These are phyloP conservation scores for Trametopsis cervina DNA, from an alignment of 768 basidiomycete species.

Conservation along the genomic window DNA sequence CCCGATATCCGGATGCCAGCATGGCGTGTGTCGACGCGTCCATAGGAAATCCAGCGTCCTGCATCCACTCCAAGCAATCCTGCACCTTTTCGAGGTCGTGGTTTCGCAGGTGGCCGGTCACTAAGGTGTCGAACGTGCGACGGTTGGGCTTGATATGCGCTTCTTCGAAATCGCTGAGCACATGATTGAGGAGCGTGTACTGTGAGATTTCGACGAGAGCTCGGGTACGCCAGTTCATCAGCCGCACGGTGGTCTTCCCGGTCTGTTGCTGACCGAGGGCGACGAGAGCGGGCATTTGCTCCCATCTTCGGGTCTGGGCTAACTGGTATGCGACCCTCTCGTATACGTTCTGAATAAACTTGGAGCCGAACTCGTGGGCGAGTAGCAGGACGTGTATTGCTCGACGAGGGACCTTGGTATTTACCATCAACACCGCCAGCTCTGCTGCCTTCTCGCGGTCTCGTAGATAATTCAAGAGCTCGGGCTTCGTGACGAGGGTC, in stretches of 20 bases:
- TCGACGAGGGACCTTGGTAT: slow-evolving; percentile 29
- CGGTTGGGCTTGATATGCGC: slow-evolving; percentile 42
- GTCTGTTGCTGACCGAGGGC: slow-evolving; percentile 42
- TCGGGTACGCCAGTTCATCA: slow-evolving; percentile 67
- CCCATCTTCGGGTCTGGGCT: slow-evolving; percentile 43
- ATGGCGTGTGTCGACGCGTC: slow-evolving; percentile 54
- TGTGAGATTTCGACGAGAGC: slow-evolving; percentile 50
- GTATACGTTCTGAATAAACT: slow-evolving; percentile 48
- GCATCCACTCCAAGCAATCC: slow-evolving; percentile 49
- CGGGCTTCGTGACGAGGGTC: neutral
- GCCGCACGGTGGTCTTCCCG: slow-evolving; percentile 41
- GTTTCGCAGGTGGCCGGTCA: slow-evolving; percentile 65
- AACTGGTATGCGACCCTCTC: slow-evolving; percentile 47
- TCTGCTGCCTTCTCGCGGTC: slow-evolving; percentile 16
- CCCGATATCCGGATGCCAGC: slow-evolving; percentile 51
- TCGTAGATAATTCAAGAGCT: slow-evolving; percentile 7
- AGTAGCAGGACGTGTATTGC: slow-evolving; percentile 41
- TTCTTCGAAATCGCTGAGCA: slow-evolving; percentile 44
- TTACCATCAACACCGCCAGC: slow-evolving; percentile 29
- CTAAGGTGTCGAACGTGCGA: slow-evolving; percentile 62
- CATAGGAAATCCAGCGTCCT: slow-evolving; percentile 42
- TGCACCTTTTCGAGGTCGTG: slow-evolving; percentile 52
- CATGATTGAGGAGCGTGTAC: slow-evolving; percentile 37
- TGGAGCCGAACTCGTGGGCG: slow-evolving; percentile 42
- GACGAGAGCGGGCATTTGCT: slow-evolving; percentile 39